Percentiles rank a stretch among this genome's conserved stretches.
phyloP scores from a whole-genome alignment of 768 basidiomycete species.

The Auriscalpium vulgare region DNA sequence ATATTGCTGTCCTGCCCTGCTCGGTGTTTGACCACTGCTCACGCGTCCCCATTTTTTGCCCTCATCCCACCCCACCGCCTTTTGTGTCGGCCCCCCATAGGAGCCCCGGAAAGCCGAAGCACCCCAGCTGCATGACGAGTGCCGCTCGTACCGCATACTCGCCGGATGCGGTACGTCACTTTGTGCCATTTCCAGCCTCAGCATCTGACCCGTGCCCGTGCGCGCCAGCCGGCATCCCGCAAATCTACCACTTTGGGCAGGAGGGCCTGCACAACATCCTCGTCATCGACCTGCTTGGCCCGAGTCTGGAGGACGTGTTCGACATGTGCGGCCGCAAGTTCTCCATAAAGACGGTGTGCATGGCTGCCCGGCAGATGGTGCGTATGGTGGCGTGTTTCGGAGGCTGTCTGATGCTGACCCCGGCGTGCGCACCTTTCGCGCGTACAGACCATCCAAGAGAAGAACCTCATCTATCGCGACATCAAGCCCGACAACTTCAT shows the following conservation, averaged over 20 bases:
- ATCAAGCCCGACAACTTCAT: conserved; percentile 99
- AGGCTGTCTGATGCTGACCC: not conserved
- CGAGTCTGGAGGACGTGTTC: conserved; percentile 94
- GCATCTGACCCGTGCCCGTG: conserved; percentile 9
- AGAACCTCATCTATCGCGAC: conserved; percentile 98
- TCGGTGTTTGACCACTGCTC: not conserved
- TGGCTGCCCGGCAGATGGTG: conserved; percentile 98
- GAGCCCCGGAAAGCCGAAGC: conserved; percentile 93
- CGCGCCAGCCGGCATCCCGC: conserved; percentile 82
- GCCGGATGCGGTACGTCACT: conserved; percentile 67
- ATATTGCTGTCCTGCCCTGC: conserved; percentile 29
- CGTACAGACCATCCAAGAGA: conserved; percentile 97
- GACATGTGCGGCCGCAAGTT: conserved; percentile 99
- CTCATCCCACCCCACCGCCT: conserved; percentile 3
- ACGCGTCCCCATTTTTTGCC: conserved; percentile 4
- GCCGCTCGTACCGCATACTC: conserved; percentile 90
- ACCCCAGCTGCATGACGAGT: conserved; percentile 96
- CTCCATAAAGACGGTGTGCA: conserved; percentile 95
- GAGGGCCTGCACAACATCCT: conserved; percentile 98
- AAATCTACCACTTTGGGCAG: conserved; percentile 99
- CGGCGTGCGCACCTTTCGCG: conserved; percentile 63
- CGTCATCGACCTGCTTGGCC: conserved; percentile 96
- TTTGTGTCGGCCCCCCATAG: conserved; percentile 29
- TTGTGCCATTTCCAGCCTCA: conserved; percentile 2
- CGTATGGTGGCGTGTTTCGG: conserved; percentile 15